Base-by-base conservation (phyloP, 108 stramenopile species). In the Thalassiosira profunda region DNA sequence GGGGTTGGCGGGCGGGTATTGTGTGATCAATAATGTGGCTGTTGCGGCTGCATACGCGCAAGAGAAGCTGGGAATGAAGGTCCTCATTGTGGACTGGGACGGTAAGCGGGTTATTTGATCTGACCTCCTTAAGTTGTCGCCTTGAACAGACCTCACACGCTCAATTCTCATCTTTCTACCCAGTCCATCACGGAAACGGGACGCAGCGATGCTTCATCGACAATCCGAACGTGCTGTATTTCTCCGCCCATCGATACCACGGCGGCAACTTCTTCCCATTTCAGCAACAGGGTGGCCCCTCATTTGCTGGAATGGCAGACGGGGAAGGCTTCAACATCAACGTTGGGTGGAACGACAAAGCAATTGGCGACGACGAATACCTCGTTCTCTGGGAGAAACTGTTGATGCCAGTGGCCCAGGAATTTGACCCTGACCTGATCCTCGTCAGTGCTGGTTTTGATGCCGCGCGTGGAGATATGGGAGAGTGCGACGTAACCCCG, bases 391-490 rank as follows among this genome's bases (percentile, higher is more conserved):
- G 75, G 70, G 72, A 82, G 28, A 37, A 26, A 30, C 47, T 92
- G 61, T 63, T 95, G 30, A 70, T 95, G 10, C 95, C 95, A 2
- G 52, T 92, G 10, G 78, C 79, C 4, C 33, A 46, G 0, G 72
- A 85, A 48, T 89, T 85, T 58, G 21, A 70, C 21, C 96, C 91
- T 15, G 85, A 92, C 42, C 56, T 96, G 14, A 64, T 96, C 6
- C 34, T 96, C 18, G 85, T 96, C 7, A 81, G 77, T 58, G 91
- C 96, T 41, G 96, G 96, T 10, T 96, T 96, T 65, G 96, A 96
- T 79, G 98, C 97, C 21, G 87, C 87, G 54, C 85, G 83, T 41
- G 88, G 88, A 35, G 97, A 97, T 69, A 90, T 92, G 26, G 91
- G 91, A 18, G 85, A 88, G 42, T 89, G 89, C 64, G 21, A 58